Percentiles rank a stretch among this genome's conserved stretches.
Evolutionary conservation across 2,329 filamentous ascomycete genomes (phyloP).

Genomic region (Colletotrichum cereale): DNA sequence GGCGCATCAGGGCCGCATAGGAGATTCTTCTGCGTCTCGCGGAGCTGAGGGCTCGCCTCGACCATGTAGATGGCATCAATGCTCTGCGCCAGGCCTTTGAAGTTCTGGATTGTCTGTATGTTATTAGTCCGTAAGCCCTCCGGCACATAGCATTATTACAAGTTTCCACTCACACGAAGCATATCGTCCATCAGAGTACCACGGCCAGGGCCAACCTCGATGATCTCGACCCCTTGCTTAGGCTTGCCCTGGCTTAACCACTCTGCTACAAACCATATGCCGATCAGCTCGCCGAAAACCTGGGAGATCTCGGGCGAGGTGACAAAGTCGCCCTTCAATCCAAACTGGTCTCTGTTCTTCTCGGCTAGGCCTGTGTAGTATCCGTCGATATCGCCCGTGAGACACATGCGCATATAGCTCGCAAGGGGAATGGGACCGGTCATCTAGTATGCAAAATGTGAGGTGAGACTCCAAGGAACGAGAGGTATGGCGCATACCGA

Average conservation of each 20-base stretch:
- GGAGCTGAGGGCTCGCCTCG: constrained; percentile 87
- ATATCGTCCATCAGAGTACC: constrained; percentile 98
- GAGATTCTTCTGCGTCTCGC: constrained; percentile 81
- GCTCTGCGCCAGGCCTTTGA: constrained; percentile 80
- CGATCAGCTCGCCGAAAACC: constrained; percentile 93
- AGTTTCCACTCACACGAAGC: constrained; percentile 74
- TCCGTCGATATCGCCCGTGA: constrained; percentile 89
- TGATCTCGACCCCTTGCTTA: constrained; percentile 82
- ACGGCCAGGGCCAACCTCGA: constrained; percentile 93
- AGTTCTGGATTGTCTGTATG: constrained; percentile 83
- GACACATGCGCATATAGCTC: constrained; percentile 97
- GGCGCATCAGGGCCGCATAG: constrained; percentile 80
- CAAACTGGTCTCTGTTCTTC: constrained; percentile 85
- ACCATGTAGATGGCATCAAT: constrained; percentile 94
- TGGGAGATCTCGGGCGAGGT: constrained; percentile 98
- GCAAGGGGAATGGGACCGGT: constrained; percentile 94
- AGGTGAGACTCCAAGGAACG: neutral
- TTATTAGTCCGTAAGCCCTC: constrained; percentile 14
- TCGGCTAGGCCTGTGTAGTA: constrained; percentile 88
- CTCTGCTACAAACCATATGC: constrained; percentile 95
- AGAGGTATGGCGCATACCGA: constrained; percentile 65
- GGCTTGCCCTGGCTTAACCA: constrained; percentile 92
- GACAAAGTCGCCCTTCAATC: constrained; percentile 93
- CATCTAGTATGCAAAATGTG: constrained; percentile 52
- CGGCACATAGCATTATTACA: too few relatives aligned